Evolutionary conservation across 768 basidiomycete genomes (phyloP), one percentile per base, ranked within the genome.

Genomic region (Psilocybe azurescens): DNA sequence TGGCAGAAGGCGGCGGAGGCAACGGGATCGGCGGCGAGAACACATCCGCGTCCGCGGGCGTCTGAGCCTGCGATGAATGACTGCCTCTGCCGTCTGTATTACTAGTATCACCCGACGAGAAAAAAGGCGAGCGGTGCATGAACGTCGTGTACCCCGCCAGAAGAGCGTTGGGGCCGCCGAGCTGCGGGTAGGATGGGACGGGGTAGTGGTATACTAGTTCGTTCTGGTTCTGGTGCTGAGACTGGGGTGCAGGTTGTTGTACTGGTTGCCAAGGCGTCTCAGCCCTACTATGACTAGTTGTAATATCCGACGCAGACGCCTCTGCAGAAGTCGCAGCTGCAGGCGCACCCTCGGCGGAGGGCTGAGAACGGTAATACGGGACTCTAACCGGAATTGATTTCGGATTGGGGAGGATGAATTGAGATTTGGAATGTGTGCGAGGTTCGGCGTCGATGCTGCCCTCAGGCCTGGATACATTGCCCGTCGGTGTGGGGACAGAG

Each of bases 101-200:
- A 33, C 28, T 14, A 28, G 32, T n/a, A n/a, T 10, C 24, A n/a
- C 29, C 7, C 51, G 24, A 1, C 51, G 51, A 30, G 28, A n/a
- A 52, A 29, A 16, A 56, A 30, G 11, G 32, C 28, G 55, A 24
- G 5, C 55, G 18, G 13, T 56, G 55, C 4, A 56, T 30, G 29
- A 30, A 56, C 24, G 39, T 55, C 39, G 36, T 55, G 24, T 55
- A 55, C 39, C 38, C 38, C 5, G 36, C 18, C 11, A 41, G 20
- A 14, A 39, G 24, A n/a, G 20, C 11, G 20, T 20, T 30, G 28
- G 55, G 46, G 5, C 28, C 20, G 44, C 41, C 30, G 1, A 32
- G 51, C 38, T 60, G 59, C 14, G 64, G 64, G 58, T 65, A 68
- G 1, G 61, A 57, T 1, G 64, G 67, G 5, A 68, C 53, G 14